Evolutionary conservation across 768 basidiomycete genomes (phyloP), one percentile per base, ranked within the genome.

Genomic region (Stropharia rugosoannulata): DNA sequence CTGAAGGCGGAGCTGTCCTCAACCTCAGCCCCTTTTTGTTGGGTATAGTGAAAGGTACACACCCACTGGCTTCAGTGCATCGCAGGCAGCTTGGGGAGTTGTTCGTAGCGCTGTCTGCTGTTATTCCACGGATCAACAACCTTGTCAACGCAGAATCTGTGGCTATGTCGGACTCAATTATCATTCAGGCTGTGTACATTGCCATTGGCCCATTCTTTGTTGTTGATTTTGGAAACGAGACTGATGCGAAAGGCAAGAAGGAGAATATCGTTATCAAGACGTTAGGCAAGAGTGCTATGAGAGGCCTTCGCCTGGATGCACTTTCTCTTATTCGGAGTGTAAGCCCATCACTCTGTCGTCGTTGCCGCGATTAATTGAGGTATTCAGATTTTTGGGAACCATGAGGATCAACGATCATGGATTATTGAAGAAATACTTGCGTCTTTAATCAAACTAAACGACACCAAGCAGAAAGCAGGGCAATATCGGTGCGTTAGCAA

Each of bases 391-490:
- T 98, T 97, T 63, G 91, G 92, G 11, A 90, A 88, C 59, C 87
- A 98, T 65, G 86, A 91, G 60, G 89, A 88, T 41, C 97, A 99
- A 69, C 77, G 97, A 8, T 85, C 88, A 0, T 97, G 95, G 95
- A 96, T 98, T 59, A 89, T 98, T n/a, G 95, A 98, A 67, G 97
- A 98, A 70, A 95, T 98, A 35, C 66, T 99, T 25, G 83, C 85
- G 8, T 95, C 93, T 0, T 74, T 98, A 51, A 95, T 90, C 62
- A 95, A 93, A 70, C 77, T 95, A 19, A 90, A 93, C 2, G 91
- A 94, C 64, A 84, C 86, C 16, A 97, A 93, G 68, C 92, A 93
- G 71, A 89, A 89, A 62, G 91, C 89, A 47, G 90, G 93, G 0
- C 91, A 92, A 62, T 96, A 95, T 70, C 80, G 86, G 94, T 95